phyloP scores from a whole-genome alignment of 169 alveolate species.

The Cryptosporidium sp. region DNA sequence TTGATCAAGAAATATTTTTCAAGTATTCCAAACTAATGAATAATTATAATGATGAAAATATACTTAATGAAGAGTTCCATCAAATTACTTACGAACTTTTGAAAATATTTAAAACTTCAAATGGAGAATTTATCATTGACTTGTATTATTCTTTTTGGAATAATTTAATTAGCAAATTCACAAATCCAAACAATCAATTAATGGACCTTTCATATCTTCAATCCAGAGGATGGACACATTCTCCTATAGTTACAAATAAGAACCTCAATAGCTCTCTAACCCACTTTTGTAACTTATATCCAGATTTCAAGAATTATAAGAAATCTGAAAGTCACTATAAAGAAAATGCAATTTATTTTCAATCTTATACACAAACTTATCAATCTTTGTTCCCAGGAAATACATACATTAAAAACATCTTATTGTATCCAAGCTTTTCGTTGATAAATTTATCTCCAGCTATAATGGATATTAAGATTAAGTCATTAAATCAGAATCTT shows the following conservation, averaged over 20 bases:
- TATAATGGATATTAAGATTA: slow-evolving; percentile 23
- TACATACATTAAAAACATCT: background rate
- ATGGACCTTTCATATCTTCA: slow-evolving; percentile 59
- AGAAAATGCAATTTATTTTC: slow-evolving; percentile 51
- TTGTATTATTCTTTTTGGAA: slow-evolving; percentile 66
- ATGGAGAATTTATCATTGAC: slow-evolving; percentile 54
- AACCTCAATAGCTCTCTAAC: slow-evolving; percentile 16
- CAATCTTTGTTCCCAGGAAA: slow-evolving; percentile 59
- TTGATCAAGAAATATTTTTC: slow-evolving; percentile 5
- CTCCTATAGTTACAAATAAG: background rate
- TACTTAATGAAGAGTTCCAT: slow-evolving; percentile 14
- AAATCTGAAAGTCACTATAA: background rate
- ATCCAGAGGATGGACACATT: slow-evolving; percentile 71
- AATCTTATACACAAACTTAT: slow-evolving; percentile 41
- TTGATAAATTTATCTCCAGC: slow-evolving; percentile 38
- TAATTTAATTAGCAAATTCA: slow-evolving; percentile 32
- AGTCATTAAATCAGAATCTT: slow-evolving; percentile 1
- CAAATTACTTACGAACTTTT: slow-evolving; percentile 45
- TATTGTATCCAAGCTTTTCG: slow-evolving; percentile 41
- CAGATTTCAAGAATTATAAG: slow-evolving; percentile 21
- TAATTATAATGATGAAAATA: slow-evolving; percentile 29
- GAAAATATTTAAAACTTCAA: slow-evolving; percentile 55
- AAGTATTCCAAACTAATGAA: slow-evolving; percentile 28
- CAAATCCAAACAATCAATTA: background rate
- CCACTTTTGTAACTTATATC: slow-evolving; percentile 16